phyloP scores from a whole-genome alignment of 2,329 filamentous ascomycete species.

The Calonectria ilicicola region DNA sequence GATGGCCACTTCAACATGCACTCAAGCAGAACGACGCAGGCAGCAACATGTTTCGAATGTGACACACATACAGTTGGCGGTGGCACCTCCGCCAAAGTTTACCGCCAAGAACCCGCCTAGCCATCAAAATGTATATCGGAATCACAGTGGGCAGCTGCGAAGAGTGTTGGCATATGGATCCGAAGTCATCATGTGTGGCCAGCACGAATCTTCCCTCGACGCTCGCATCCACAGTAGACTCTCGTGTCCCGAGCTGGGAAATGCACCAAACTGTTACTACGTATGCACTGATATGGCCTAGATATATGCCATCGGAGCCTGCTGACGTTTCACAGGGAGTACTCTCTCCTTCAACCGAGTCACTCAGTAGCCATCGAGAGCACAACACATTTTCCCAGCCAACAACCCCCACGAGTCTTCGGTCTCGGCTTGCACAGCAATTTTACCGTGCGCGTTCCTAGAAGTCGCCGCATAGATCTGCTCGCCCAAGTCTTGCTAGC shows the following conservation, averaged over 20 bases:
- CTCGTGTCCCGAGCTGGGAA: not conserved
- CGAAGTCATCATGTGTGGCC: not conserved
- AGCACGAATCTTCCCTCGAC: not conserved
- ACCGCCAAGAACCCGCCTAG: too few species aligned
- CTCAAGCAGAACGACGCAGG: not conserved
- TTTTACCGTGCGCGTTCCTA: constrained; percentile 42
- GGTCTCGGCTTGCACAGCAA: constrained; percentile 37
- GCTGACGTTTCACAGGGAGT: constrained; percentile 23
- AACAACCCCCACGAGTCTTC: constrained; percentile 37
- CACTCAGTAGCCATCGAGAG: constrained; percentile 25
- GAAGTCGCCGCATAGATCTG: constrained; percentile 35
- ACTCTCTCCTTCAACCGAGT: constrained; percentile 22
- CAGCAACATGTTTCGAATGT: not conserved
- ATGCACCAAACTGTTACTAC: not conserved
- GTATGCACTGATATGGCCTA: not conserved
- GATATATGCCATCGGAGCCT: not conserved
- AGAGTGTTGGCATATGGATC: not conserved
- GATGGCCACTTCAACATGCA: not conserved
- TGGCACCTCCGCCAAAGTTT: not conserved
- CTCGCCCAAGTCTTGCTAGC: constrained; percentile 29
- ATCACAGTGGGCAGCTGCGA: not conserved
- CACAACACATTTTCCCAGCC: constrained; percentile 40
- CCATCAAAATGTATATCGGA: not conserved
- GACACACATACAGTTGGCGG: not conserved
- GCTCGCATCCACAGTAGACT: not conserved